Percentiles rank a stretch among this genome's conserved stretches.
Evolutionary conservation across 177 flowering plant species (phyloP).

Genomic region (Vitis hybrid): DNA sequence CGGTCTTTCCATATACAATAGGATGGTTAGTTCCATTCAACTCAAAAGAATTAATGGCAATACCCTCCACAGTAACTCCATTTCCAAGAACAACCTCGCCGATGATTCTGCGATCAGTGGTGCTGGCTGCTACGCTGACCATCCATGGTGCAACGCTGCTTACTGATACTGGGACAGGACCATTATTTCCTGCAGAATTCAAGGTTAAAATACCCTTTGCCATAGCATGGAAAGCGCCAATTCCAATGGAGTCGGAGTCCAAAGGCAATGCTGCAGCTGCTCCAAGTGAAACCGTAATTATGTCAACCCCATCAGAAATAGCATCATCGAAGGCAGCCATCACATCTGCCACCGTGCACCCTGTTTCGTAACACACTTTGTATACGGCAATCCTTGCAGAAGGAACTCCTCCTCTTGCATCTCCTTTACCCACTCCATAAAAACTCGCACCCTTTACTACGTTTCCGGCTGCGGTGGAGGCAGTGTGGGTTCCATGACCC

Average conservation of each 20-base stretch:
- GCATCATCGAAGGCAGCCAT: too few relatives aligned
- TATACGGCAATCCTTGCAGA: conserved; percentile 40
- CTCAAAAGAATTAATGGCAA: conserved; percentile 21
- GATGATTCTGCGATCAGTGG: conserved; percentile 20
- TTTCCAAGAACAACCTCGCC: conserved; percentile 23
- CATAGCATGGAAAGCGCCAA: too few relatives aligned
- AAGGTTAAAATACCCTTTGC: too few relatives aligned
- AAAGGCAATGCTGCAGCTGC: not conserved
- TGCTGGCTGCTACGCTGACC: conserved; percentile 30
- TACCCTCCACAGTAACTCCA: conserved; percentile 19
- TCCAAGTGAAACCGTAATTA: too few relatives aligned
- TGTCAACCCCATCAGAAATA: too few relatives aligned
- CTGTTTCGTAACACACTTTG: conserved; percentile 14
- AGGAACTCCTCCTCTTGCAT: conserved; percentile 41
- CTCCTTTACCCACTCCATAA: conserved; percentile 32
- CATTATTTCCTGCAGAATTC: not conserved
- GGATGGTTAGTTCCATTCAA: conserved; percentile 20
- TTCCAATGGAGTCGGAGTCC: conserved; percentile 8
- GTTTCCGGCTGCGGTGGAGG: conserved; percentile 34
- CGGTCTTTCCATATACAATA: conserved; percentile 16
- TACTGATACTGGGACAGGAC: conserved; percentile 1
- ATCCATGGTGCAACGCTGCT: conserved; percentile 29
- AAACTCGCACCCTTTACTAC: conserved; percentile 19
- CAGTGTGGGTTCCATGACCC: conserved; percentile 41
- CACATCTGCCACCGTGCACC: not conserved